These are phyloP conservation scores for Dioscorea zingiberensis DNA, from an alignment of 106 monocot species.

Conservation along the genomic window DNA sequence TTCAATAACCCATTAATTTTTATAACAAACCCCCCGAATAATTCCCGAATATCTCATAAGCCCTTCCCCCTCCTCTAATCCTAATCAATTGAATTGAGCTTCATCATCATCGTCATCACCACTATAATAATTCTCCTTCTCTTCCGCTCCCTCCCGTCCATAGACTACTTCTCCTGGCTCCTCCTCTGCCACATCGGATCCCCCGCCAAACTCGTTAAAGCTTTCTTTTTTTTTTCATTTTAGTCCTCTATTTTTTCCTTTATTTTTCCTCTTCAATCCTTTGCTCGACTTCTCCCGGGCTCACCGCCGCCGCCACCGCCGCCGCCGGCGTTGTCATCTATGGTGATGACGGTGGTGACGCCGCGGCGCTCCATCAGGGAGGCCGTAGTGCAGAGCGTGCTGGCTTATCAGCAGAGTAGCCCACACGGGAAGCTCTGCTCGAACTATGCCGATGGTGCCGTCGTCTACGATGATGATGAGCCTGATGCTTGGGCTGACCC, in stretches of 20 bases:
- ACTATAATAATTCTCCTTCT: neutral
- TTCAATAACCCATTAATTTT: no score
- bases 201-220: neutral
- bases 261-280: neutral
- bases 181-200: neutral
- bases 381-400: constrained; percentile 26
- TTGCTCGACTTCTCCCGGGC: neutral
- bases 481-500: constrained; percentile 39
- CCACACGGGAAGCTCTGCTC: constrained; percentile 16
- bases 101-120: no score
- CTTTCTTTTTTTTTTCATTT: neutral
- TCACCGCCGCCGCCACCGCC: neutral
- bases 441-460: neutral
- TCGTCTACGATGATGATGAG: constrained; percentile 24
- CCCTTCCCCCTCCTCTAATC: neutral
- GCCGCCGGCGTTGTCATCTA: neutral
- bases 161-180: neutral
- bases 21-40: neutral
- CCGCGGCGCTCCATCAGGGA: constrained; percentile 30
- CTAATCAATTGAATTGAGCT: no score
- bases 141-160: no score
- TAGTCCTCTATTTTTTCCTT: no score
- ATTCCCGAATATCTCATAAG: constrained; percentile 6
- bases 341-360: constrained; percentile 24
- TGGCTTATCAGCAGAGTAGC: constrained; percentile 14